Evolutionary conservation across 805 yeast species (phyloP).

Genomic region (Nakazawaea anatomiae): DNA sequence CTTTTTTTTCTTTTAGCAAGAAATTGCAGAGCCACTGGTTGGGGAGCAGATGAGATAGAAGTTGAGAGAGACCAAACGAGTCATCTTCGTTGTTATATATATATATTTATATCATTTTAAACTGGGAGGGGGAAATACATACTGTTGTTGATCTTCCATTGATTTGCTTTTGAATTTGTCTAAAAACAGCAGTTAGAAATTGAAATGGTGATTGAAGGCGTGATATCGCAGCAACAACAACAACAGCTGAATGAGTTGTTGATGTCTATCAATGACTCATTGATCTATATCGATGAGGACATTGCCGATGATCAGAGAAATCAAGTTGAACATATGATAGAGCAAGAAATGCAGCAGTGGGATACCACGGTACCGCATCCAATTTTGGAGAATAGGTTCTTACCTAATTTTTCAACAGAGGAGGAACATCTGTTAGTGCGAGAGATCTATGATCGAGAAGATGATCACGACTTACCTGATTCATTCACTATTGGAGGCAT

Average conservation of each 20-base stretch:
- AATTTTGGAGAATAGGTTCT: not conserved
- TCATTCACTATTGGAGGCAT: conserved; percentile 22
- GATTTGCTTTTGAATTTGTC: too few species aligned
- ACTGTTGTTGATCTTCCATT: too few species aligned
- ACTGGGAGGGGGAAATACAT: too few species aligned
- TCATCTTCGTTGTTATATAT: too few species aligned
- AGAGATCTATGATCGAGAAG: conserved; percentile 15
- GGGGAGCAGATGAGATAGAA: too few species aligned
- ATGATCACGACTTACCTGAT: conserved; percentile 13
- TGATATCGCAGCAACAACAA: not conserved
- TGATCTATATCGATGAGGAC: conserved; percentile 19
- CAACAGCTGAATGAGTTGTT: not conserved
- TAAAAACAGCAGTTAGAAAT: too few species aligned
- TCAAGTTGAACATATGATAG: conserved; percentile 16
- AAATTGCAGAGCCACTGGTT: too few species aligned
- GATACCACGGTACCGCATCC: conserved; percentile 3
- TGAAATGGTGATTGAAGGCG: not conserved
- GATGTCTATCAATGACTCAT: conserved; percentile 13
- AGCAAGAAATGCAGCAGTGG: conserved; percentile 14
- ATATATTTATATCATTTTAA: too few species aligned
- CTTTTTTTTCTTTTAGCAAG: too few species aligned
- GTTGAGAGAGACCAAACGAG: too few species aligned
- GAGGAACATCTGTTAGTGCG: not conserved
- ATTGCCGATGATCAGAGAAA: conserved; percentile 15
- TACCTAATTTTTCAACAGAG: not conserved